Conservation (phyloP, 345 rosid species). For the sweet orange (Citrus sinensis) region DVS_A1.0 CM039169.1:18069001-18069500, state of each 20-base stretch:
- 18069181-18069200: background rate
- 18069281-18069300: background rate
- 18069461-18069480: too few relatives aligned
- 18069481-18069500: too few relatives aligned
- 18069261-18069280: background rate
- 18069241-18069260: background rate
- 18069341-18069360: background rate
- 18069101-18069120: background rate
- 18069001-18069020: background rate
- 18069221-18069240: background rate
- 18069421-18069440: background rate
- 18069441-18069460: constrained; percentile 1
- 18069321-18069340: background rate
- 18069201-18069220: background rate
- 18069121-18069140: background rate
- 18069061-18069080: background rate
- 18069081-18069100: background rate
- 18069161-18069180: background rate
- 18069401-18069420: constrained; percentile 7
- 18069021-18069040: background rate
- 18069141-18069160: background rate
- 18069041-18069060: background rate
- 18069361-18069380: background rate
- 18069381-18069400: background rate
- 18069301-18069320: background rate